These are phyloP conservation scores for Lanzia echinophila DNA, from an alignment of 2,329 filamentous ascomycete genomes.

Conservation along the genomic window DNA sequence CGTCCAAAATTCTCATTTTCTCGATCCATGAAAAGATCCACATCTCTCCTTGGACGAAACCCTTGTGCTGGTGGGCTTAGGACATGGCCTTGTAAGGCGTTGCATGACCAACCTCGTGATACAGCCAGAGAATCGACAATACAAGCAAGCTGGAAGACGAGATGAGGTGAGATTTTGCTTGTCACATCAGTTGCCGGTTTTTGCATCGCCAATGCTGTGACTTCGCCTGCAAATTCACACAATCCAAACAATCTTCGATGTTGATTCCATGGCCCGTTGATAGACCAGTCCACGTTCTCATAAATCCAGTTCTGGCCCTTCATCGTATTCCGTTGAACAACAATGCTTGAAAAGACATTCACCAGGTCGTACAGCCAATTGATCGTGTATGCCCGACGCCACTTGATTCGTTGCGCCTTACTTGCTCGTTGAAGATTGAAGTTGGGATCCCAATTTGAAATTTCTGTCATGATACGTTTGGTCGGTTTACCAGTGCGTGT, in stretches of 20 bases:
- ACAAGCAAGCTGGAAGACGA: slow-evolving; percentile 44
- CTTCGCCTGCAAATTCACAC: slow-evolving; percentile 38
- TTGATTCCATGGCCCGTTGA: slow-evolving; percentile 32
- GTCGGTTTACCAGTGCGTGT: slow-evolving; percentile 41
- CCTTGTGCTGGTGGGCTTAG: slow-evolving; percentile 30
- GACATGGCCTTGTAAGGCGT: slow-evolving; percentile 31
- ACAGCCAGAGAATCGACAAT: slow-evolving; percentile 42
- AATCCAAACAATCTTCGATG: slow-evolving; percentile 38
- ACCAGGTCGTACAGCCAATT: slow-evolving; percentile 47
- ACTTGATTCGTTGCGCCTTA: slow-evolving; percentile 36
- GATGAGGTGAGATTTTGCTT: slow-evolving; percentile 38
- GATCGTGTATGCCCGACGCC: slow-evolving; percentile 43
- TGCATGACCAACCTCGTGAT: slow-evolving; percentile 39
- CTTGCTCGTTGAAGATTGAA: slow-evolving; percentile 34
- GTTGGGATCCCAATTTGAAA: slow-evolving; percentile 37
- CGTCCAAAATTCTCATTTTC: slow-evolving; percentile 24
- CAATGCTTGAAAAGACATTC: slow-evolving; percentile 37
- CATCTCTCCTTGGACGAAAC: slow-evolving; percentile 36
- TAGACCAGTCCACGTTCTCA: slow-evolving; percentile 38
- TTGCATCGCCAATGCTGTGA: slow-evolving; percentile 42
- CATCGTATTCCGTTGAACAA: slow-evolving; percentile 34
- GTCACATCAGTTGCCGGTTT: slow-evolving; percentile 35
- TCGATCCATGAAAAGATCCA: slow-evolving; percentile 39
- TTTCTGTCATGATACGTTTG: slow-evolving; percentile 35
- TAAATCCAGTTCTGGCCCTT: slow-evolving; percentile 31